Base-by-base conservation (phyloP, 2,329 filamentous ascomycete genomes). In the Monosporascus sp. region DNA sequence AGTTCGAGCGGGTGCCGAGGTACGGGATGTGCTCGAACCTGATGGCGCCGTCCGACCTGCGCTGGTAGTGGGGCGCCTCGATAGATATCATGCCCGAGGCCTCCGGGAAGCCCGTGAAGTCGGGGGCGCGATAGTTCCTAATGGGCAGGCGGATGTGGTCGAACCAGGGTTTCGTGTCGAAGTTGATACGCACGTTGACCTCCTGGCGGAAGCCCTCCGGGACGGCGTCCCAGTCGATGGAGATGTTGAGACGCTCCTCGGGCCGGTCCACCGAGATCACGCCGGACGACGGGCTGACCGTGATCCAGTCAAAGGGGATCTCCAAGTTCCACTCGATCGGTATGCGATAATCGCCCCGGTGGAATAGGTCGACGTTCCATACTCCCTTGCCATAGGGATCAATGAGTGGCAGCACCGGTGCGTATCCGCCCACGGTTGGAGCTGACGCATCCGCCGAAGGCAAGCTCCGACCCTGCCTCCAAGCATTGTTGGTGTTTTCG, bases 401-500 rank as follows among this genome's bases (percentile, higher is more conserved):
- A 52, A 80, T 71, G 0, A 71, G 65, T 22, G 74, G 73, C 14
- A 80, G 67, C 3, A 69, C 72, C 3, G 79, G 70, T 1, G 66
- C 68, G 51, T 74, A 61, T 2, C 48, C 17, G 67, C 20, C 70
- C 66, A 5, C 74, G 63, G 51, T 70, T 74, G 56, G 58, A 65
- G 59, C 82, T 76, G 68, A 75, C 80, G 17, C 65, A 35, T 53
- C 57, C 3, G 40, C 37, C 5, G 59, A 56, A 67, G 66, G 82
- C 78, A 54, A 80, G 77, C 43, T 78, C 73, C 0, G 78, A 75
- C 1, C 81, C 75, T 63, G 78, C 54, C 65, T 78, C 60, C 65
- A 74, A 8, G 84, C 74, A 2, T 78, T 77, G 19, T 81, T 82
- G 56, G 84, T 82, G 52, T 76, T 78, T 61, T 84, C 78, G 2